Evolutionary conservation across 768 basidiomycete genomes (phyloP), one percentile per base, ranked within the genome.

Genomic region (Thelephora aurantiotincta): DNA sequence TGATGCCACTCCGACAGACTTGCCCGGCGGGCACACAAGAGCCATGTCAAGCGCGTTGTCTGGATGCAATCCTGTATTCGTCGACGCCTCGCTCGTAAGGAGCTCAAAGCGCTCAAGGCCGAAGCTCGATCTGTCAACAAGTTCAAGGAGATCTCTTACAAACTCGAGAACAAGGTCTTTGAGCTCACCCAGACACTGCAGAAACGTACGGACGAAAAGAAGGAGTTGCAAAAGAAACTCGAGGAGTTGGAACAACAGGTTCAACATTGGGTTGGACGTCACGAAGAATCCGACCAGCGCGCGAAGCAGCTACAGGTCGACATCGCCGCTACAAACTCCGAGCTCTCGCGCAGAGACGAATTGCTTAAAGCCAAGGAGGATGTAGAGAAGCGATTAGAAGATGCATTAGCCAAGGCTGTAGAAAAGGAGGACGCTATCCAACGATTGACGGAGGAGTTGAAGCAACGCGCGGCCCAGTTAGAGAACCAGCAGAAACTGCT

Each of bases 81-180:
- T 37, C 86, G 94, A 22, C 81, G 87, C 38, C 67, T 85, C 44
- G 96, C 96, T 18, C 78, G 82, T 50, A 83, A 80, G 54, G 80
- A 97, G 60, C 77, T 99, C 52, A 86, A 83, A 56, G 69, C 67
- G 9, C 77, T 99, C 53, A 82, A 75, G 58, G 76, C 82, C 6
- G 96, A 99, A 64, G 96, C 96, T 5, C 89, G 92, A 45, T 98
- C 96, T 1, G 93, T 93, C 23, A 86, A 88, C 55, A 96, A 92
- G 61, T 97, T 94, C 78, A 97, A 96, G 68, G 92, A 96, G 66
- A 96, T 94, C 54, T 97, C 94, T 0, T 98, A 98, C 60, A 80
- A 78, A 55, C 73, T 99, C 48, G 96, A 99, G 69, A 99, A 98
- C 73, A 99, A 98, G 68, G 96, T 99, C 38, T 90, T 99, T 50